Base-by-base conservation (phyloP, 2,329 filamentous ascomycete species). In the Exophiala alcalophila region DNA sequence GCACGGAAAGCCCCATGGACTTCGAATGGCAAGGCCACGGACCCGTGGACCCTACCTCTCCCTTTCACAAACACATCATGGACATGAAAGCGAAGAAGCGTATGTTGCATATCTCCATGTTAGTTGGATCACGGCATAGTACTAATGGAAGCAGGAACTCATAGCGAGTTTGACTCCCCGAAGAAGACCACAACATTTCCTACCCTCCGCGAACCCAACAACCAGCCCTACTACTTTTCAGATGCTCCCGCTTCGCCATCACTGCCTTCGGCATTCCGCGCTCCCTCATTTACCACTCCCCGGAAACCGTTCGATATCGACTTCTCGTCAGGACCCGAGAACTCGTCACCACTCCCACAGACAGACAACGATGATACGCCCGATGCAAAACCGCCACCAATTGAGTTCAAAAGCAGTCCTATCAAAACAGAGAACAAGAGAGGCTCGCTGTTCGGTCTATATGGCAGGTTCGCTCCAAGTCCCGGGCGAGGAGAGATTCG, bases 401-500 rank as follows among this genome's bases (percentile, higher is more conserved):
- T 58, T 16, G 39, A 53, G 24, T 55, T 55, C 47, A 46, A 37
- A 15, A 44, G 42, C 44, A 47, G 49, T 31, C 44, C 45, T n/a
- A 29, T 40, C 21, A 50, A 44, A 36, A 19, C 41, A 30, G 47
- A 53, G 49, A 59, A 58, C 18, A 65, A 65, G 46, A 59, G 64
- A 16, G 68, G 64, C 45, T 68, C 63, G 11, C 50, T 67, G 6
- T 67, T 65, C 41, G 62, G 62, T 32, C 59, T 70, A 38, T 70
- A 67, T 33, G 65, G 65, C 18, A 64, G 62, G 31, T 70, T 67
- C 39, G 64, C 63, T n/a, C 63, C 66, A 1, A 70, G 66, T 36
- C 66, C 84, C 0, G 84, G 84, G 1, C 75, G 78, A 52, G 84
- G 83, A 30, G 82, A 86, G 54, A 77, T 86, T 36, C 70, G 76